Evolutionary conservation across 352 stramenopile species (phyloP).

Genomic region (Globisporangium okanoganense): DNA sequence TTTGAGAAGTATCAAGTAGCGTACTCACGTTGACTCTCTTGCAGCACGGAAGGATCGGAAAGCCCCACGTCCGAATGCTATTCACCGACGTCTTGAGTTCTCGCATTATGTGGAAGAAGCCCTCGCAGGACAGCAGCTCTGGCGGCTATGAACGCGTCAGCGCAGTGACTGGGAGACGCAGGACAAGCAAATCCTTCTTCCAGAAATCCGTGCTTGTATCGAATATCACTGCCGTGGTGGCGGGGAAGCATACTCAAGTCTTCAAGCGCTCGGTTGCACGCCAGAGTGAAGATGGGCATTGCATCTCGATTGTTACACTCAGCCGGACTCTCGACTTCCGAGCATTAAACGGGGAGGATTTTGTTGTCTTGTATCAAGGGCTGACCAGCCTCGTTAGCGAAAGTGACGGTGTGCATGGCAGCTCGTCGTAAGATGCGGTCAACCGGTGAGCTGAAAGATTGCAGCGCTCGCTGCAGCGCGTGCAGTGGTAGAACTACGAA

Average conservation of each 20-base stretch:
- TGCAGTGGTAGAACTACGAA: no score
- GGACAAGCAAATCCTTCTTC: constrained; percentile 19
- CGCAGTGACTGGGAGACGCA: not conserved
- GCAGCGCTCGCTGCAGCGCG: no score
- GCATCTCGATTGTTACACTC: constrained; percentile 36
- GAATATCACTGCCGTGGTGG: constrained; percentile 30
- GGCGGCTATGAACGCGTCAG: constrained; percentile 6
- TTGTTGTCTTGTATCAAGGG: constrained; percentile 29
- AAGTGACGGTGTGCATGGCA: constrained; percentile 1
- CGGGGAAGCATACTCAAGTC: constrained; percentile 35
- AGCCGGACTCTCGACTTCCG: constrained; percentile 41
- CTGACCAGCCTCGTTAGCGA: constrained; percentile 26
- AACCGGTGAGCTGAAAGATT: no score
- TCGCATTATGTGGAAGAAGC: constrained; percentile 40
- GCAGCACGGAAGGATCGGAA: constrained; percentile 36
- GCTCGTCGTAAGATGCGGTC: not conserved
- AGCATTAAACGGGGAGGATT: constrained; percentile 26
- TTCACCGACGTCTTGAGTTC: constrained; percentile 31
- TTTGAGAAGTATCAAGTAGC: not conserved
- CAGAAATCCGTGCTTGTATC: constrained; percentile 28
- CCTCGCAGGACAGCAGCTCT: constrained; percentile 3
- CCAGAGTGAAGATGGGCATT: constrained; percentile 23
- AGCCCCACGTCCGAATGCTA: constrained; percentile 34
- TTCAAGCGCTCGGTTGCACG: constrained; percentile 27
- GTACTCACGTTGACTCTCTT: not conserved